Evolutionary conservation across 2,329 filamentous ascomycete genomes (phyloP).

Genomic region (Stagonosporopsis tanaceti): DNA sequence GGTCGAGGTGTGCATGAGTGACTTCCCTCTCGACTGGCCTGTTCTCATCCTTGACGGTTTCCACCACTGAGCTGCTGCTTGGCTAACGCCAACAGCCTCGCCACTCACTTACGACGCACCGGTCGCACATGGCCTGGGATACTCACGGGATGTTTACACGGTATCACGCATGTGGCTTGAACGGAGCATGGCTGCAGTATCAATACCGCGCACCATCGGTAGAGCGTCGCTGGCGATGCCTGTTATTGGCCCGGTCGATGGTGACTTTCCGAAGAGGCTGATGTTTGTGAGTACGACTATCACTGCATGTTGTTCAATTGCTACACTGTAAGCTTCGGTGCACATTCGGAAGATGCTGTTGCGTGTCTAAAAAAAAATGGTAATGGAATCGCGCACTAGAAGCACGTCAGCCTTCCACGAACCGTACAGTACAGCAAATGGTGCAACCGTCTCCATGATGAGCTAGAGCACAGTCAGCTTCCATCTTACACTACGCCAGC

Average conservation of each 20-base stretch:
- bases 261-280: not conserved
- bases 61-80: conserved; percentile 2
- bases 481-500: not conserved
- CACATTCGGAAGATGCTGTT: too few species aligned
- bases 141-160: not conserved
- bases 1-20: conserved; percentile 28
- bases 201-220: not conserved
- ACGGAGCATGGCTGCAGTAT: not conserved
- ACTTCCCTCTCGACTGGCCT: not conserved
- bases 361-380: not conserved
- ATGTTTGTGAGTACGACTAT: not conserved
- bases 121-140: not conserved
- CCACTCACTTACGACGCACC: not conserved
- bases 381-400: not conserved
- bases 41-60: not conserved
- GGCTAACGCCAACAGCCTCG: conserved; percentile 1
- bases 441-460: not conserved
- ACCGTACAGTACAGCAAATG: not conserved
- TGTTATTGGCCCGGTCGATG: not conserved
- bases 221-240: not conserved
- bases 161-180: not conserved
- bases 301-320: too few species aligned
- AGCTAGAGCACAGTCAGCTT: conserved; percentile 1
- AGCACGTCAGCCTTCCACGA: not conserved
- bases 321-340: too few species aligned